Evolutionary conservation across 352 stramenopile genomes (phyloP), one percentile per base, ranked within the genome.

Genomic region (Globisporangium nodosum): DNA sequence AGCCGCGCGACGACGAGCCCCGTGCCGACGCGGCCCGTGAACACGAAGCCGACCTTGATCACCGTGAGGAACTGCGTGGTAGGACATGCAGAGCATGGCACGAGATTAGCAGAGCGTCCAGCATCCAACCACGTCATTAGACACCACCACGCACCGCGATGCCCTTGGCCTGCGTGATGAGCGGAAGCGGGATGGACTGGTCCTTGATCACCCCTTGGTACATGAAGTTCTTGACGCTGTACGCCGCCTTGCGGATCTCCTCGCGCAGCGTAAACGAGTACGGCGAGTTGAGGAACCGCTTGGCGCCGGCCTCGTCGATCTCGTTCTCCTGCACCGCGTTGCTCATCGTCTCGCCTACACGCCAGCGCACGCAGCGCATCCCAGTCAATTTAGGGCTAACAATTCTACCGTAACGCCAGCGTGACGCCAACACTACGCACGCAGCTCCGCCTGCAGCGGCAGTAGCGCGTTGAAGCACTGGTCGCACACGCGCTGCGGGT

Each of bases 1-100:
- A 98, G 77, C 33, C 83, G 78, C 3, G 95, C 76, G 59, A 98
- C 78, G 8, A 99, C 87, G 52, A 99, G 90, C 5, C 96, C 96
- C 13, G 91, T 97, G 63, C 92, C 94, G 47, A 94, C 74, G 39
- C 87, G 80, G 20, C 81, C 87, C 30, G 85, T 91, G 64, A 95
- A 79, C 15, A 95, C 77, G 46, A 96, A 96, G 4, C 82, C 88
- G 55, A 88, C 85, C 68, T 98, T 97, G 61, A 97, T 81, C 18
- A 97, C 89, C 3, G 92, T 98, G 13, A 98, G 54, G 66, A 98
- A 97, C 84, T 92, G 49, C 15, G 18, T 20, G 30, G 21, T 9
- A 16, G 16, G 18, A 21, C 7, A 24, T 6, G 21, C 15, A n/a
- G 8, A 42, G 24, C 24, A 27, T 27, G 24, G 24, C 24, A 27